Evolutionary conservation across 768 basidiomycete species (phyloP), one percentile per base, ranked within the genome.

Genomic region (Russula dissimulans): DNA sequence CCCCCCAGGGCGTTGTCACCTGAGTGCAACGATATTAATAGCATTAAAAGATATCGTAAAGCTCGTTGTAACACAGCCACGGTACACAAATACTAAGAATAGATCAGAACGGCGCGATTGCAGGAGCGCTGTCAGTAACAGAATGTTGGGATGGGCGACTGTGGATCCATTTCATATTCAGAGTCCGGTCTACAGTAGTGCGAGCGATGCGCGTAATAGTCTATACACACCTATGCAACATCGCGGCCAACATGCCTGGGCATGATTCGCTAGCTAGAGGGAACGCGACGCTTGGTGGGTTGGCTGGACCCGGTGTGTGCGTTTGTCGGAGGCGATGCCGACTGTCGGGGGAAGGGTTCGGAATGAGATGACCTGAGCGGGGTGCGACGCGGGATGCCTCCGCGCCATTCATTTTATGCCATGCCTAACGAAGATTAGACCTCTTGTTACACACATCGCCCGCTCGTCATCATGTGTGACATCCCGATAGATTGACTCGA

Each of bases 401-500:
- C 22, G 22, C 22, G 22, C 22, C 22, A 26, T 26, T 26, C 41
- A 41, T 50, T 50, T 48, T 50, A 4, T 38, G 12, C 36, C 12
- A 57, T 57, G 34, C 41, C 44, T 58, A 59, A 38, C 14, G 18
- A 32, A 26, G 41, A 49, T 55, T 47, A 48, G 41, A 11, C 56
- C 47, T 50, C 15, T 42, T 29, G 22, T 26, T 26, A 26, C 2
- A 26, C 22, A 42, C 41, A 42, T 15, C 29, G 12, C 38, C 14
- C 38, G 49, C 34, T 39, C 32, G 9, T 32, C 26, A 5, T 7
- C n/a, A 6, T 34, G 41, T 14, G n/a, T 57, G 45, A 14, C 36
- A 42, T 31, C 52, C 51, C 11, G 52, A 47, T 48, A 41, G 34
- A 14, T 18, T 53, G 54, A 56, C 52, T 61, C 54, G 49, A 47